Evolutionary conservation across 257 asterid genomes (phyloP).

Genomic region (Nicotiana otophora): DNA sequence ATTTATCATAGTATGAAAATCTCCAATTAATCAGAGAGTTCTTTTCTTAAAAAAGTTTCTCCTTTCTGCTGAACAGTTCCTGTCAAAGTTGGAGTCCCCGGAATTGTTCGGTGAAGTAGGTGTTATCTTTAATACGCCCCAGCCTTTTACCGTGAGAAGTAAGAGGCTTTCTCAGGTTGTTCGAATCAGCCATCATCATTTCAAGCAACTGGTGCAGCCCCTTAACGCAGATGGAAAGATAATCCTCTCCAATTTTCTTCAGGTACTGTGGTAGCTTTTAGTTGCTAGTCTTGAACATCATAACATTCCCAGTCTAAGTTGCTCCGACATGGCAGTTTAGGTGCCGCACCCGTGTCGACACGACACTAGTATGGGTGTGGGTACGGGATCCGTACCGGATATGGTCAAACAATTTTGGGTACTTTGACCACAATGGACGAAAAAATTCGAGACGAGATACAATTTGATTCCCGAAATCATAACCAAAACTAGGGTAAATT

Average conservation of each 20-base stretch:
- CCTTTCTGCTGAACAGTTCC: constrained; percentile 39
- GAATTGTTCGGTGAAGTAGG: constrained; percentile 84
- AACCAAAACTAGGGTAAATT: no score
- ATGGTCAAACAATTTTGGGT: no score
- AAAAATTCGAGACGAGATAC: no score
- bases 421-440: no score
- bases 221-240: constrained; percentile 53
- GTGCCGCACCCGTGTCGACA: no score
- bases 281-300: constrained; percentile 2
- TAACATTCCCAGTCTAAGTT: not conserved
- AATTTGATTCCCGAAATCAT: no score
- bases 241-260: constrained; percentile 62
- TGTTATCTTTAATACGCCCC: constrained; percentile 75
- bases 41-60: not conserved
- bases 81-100: constrained; percentile 52
- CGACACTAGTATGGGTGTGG: no score
- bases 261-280: constrained; percentile 37
- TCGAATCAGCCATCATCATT: constrained; percentile 80
- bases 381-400: no score
- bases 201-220: constrained; percentile 83
- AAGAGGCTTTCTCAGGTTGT: constrained; percentile 89
- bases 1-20: not conserved
- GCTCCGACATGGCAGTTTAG: no score
- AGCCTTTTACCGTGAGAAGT: constrained; percentile 91
- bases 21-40: not conserved